Base-by-base conservation (phyloP, 2,329 filamentous ascomycete species). In the Stachybotrys chlorohalonatus region DNA sequence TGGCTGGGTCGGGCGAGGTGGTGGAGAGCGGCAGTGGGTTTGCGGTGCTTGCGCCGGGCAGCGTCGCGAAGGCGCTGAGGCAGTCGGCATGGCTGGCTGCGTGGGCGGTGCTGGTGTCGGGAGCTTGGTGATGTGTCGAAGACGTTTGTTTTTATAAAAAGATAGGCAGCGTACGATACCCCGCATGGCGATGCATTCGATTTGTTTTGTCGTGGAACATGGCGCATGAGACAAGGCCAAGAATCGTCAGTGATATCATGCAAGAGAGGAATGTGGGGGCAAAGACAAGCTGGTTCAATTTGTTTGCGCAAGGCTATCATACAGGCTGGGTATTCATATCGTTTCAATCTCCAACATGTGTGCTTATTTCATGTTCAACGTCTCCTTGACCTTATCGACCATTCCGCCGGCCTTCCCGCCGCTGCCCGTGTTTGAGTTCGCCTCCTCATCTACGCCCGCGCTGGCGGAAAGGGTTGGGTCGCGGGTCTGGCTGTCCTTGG, bases 1-100 rank as follows among this genome's bases (percentile, higher is more conserved):
- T 70, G 24, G 75, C 74, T 1, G 56, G 59, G 1, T 60, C 60
- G 42, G 59, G 63, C 7, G 53, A 54, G 24, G 49, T 55, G n/a
- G 50, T 42, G 6, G 55, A 57, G 11, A 52, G 50, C 50, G 36
- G n/a, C n/a, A 24, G 16, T 13, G n/a, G 32, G 11, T 42, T 36
- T 16, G 16, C 16, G 4, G 24, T 54, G 47, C 54, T 56, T 3
- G 58, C 39, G 48, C 31, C 15, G 36, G 30, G 31, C 11, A 11
- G 53, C 31, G 56, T 30, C 15, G 50, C 31, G 4, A 39, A 32
- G 50, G 36, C 50, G 50, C 32, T 52, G 15, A 36, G 15, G 16
- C 50, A 16, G 17, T 32, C 50, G 32, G 17, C 13, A 3, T 24
- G 9, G 50, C 11, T n/a, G n/a, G 32, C 36, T 17, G 13, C 45